phyloP scores from a whole-genome alignment of 2,329 filamentous ascomycete genomes.

The Pleurostoma richardsiae region DNA sequence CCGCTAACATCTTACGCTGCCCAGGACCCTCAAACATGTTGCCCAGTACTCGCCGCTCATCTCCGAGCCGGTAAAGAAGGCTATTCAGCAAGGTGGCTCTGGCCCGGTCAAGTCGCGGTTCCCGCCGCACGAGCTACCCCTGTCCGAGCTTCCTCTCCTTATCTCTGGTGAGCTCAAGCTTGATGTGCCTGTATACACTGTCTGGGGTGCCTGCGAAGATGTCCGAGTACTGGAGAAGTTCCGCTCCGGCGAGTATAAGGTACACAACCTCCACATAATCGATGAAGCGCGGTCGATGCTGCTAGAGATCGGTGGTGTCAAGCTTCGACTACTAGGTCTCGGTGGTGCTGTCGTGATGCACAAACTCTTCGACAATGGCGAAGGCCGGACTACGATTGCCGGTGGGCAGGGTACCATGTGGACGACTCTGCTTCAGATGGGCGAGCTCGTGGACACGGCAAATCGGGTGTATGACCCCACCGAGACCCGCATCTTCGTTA shows the following conservation, averaged over 20 bases:
- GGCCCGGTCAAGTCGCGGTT: conserved; percentile 85
- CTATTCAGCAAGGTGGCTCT: conserved; percentile 59
- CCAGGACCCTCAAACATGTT: conserved; percentile 92
- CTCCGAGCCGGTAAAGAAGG: conserved; percentile 68
- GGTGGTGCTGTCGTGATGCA: conserved; percentile 99
- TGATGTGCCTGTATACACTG: conserved; percentile 95
- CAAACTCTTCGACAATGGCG: conserved; percentile 98
- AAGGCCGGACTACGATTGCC: conserved; percentile 95
- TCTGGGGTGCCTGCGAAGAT: conserved; percentile 98
- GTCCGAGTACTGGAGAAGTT: conserved; percentile 97
- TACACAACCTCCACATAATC: conserved; percentile 95
- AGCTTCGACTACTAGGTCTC: conserved; percentile 86
- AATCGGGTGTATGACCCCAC: conserved; percentile 98
- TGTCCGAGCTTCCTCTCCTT: conserved; percentile 88
- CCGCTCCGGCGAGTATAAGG: conserved; percentile 94
- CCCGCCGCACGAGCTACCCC: conserved; percentile 72
- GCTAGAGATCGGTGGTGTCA: conserved; percentile 90
- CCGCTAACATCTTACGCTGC: conserved; percentile 11
- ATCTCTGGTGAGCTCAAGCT: conserved; percentile 85
- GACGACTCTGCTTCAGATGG: conserved; percentile 97
- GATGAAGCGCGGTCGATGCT: conserved; percentile 96
- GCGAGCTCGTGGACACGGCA: conserved; percentile 93
- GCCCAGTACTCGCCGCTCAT: conserved; percentile 97
- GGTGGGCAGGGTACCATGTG: conserved; percentile 99
- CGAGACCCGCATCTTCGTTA: conserved; percentile 94